Base-by-base conservation (phyloP, 371 early-diverging fungal species). In the Syncephalastrum racemosum region DNA sequence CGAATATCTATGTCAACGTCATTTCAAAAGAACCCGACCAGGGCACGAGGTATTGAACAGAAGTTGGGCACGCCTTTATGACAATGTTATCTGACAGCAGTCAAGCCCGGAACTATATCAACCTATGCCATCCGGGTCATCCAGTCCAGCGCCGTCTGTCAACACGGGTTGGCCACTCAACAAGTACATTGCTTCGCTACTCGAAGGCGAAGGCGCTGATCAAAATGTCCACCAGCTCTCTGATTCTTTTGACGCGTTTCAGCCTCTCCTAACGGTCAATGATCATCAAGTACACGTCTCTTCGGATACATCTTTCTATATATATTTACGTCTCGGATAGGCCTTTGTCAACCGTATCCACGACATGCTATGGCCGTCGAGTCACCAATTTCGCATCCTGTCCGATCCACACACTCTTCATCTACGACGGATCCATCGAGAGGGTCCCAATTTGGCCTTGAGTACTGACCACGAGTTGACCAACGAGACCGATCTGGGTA, bases 1-100 rank as follows among this genome's bases (percentile, higher is more conserved):
- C 65, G n/a, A 78, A 78, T 54, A 63, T 78, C 24, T 75, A 73
- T 50, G 73, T 73, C 16, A 64, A 65, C 42, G 56, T 75, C 13
- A 25, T 78, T 3, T 58, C 66, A 4, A 75, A 75, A 45, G 60
- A 69, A 14, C 58, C 59, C 15, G 50, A 49, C 4, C 56, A 51
- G 31, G 48, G 58, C 2, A 54, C 61, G 47, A 50, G 56, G 69
- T 58, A 63, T 48, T 27, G 16, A 36, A 2, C 19, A 53, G 41
- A 31, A 7, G 7, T 7, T 7, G 27, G 7, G 27, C 27, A 27
- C 27, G 27, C 27, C 7, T 27, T 31, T 31, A 10, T 31, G 36
- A 5, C 10, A 31, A 0, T 31, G 36, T 10, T 46, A n/a, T 31
- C 23, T 40, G 46, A 25, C 22, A 58, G 43, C 3, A 18, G 25